Base-by-base conservation (phyloP, 2,329 filamentous ascomycete genomes). In the Paraphaeosphaeria sporulosa region DNA sequence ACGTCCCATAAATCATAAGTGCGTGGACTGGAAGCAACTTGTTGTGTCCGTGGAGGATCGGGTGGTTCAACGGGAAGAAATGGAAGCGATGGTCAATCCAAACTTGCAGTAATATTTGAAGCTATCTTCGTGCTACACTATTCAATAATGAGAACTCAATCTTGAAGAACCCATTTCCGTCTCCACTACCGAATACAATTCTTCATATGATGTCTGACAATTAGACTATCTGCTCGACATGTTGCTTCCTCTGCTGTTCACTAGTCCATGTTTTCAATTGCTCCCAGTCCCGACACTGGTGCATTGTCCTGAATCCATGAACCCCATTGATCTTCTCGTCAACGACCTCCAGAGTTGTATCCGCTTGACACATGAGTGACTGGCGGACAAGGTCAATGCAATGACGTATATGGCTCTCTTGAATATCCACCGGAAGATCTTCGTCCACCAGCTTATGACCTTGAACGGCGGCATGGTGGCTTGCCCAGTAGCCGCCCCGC, bases 371-470 rank as follows among this genome's bases (percentile, higher is more conserved):
- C 55, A 57, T 51, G 1, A 57, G 19, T 1, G 23, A 42, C n/a
- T 57, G 55, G 3, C 55, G 55, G 2, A 57, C 15, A 4, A 51
- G 15, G 34, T 57, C 55, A 4, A 50, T 34, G 36, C 55, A 57
- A 25, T 57, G 55, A 3, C 47, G 12, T 1, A 51, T 44, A 15
- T 57, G 55, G 4, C 46, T 34, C 4, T 44, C 46, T n/a, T 49
- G 43, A n/a, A 49, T 40, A 25, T 49, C 43, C 1, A 25, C 43
- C 12, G 54, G 54, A 17, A 49, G 43, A 9, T 21, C n/a, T 9
- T 36, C 43, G 23, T 48, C 54, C 25, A 49, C 27, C 2, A 40
- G 43, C 23, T 34, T 46, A 13, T 36, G 3, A 8, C 53, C 53
- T 17, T 38, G 53, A 3, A 47, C 7, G 17, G 53, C 53, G 9